phyloP scores from a whole-genome alignment of 2,329 filamentous ascomycete species.

The Penicillium aurantiogriseum region DNA sequence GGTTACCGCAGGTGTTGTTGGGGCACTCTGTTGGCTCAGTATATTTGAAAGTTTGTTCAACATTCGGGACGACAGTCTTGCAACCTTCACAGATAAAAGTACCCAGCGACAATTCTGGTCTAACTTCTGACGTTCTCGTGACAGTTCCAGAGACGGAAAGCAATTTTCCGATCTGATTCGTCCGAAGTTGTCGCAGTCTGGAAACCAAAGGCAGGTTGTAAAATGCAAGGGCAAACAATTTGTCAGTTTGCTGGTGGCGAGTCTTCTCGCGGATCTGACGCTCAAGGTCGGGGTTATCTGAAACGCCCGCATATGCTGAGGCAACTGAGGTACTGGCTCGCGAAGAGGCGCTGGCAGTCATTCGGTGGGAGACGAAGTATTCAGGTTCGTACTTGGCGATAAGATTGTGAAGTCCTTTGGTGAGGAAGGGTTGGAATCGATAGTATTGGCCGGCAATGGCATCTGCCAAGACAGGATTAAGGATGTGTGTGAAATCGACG shows the following conservation, averaged over 20 bases:
- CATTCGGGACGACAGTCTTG: slow-evolving; percentile 77
- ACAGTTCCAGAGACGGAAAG: slow-evolving; percentile 96
- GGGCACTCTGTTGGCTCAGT: slow-evolving; percentile 96
- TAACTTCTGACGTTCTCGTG: slow-evolving; percentile 93
- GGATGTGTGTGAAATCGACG: slow-evolving; percentile 73
- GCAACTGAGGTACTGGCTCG: slow-evolving; percentile 64
- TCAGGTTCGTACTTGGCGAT: slow-evolving; percentile 91
- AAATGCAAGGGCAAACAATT: slow-evolving; percentile 88
- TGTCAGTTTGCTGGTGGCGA: slow-evolving; percentile 92
- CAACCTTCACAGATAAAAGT: slow-evolving; percentile 92
- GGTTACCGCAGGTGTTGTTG: slow-evolving; percentile 81
- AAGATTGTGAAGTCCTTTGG: slow-evolving; percentile 82
- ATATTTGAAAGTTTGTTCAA: slow-evolving; percentile 97
- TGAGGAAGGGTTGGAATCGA: slow-evolving; percentile 89
- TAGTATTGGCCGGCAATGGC: slow-evolving; percentile 91
- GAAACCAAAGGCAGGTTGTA: slow-evolving; percentile 90
- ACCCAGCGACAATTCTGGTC: slow-evolving; percentile 85
- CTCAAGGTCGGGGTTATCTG: slow-evolving; percentile 56
- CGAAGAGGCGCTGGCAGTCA: slow-evolving; percentile 68
- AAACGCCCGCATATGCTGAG: slow-evolving; percentile 60
- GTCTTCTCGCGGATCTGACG: slow-evolving; percentile 65
- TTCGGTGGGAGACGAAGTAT: slow-evolving; percentile 90
- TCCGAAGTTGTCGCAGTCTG: slow-evolving; percentile 79
- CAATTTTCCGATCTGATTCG: slow-evolving; percentile 85
- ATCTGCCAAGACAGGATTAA: slow-evolving; percentile 77